These are phyloP conservation scores for Chamaecrista fasciculata DNA, from an alignment of 306 rosid genomes.

Conservation along the genomic window DNA sequence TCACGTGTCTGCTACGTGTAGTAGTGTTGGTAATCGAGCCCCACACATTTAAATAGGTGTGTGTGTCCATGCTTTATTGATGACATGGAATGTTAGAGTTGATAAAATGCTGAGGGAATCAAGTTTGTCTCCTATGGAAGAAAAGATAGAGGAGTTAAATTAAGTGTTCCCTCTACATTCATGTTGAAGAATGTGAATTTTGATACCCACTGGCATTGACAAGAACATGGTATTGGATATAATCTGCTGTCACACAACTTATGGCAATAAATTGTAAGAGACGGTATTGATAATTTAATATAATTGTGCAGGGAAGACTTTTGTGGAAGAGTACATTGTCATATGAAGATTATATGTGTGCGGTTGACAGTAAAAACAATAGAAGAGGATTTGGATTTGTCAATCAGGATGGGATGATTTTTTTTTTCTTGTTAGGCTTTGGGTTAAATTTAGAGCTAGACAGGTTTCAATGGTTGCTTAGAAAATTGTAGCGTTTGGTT, in stretches of 20 bases:
- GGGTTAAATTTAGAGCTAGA: neutral
- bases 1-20: neutral
- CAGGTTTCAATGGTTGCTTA: neutral
- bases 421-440: neutral
- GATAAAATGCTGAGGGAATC: slow-evolving; percentile 11
- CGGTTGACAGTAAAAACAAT: neutral
- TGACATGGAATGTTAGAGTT: neutral
- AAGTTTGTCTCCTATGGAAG: slow-evolving; percentile 3
- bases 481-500: neutral
- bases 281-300: neutral
- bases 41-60: neutral
- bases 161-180: neutral
- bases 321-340: neutral
- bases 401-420: neutral
- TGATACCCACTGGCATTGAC: neutral
- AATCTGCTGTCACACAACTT: neutral
- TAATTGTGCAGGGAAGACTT: neutral
- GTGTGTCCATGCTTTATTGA: neutral
- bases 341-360: neutral
- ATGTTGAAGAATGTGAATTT: neutral
- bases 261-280: neutral
- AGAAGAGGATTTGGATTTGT: neutral
- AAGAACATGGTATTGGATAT: slow-evolving; percentile 10
- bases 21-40: neutral
- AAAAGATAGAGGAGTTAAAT: neutral